Evolutionary conservation across 768 basidiomycete genomes (phyloP).

Genomic region (Suillus decipiens): DNA sequence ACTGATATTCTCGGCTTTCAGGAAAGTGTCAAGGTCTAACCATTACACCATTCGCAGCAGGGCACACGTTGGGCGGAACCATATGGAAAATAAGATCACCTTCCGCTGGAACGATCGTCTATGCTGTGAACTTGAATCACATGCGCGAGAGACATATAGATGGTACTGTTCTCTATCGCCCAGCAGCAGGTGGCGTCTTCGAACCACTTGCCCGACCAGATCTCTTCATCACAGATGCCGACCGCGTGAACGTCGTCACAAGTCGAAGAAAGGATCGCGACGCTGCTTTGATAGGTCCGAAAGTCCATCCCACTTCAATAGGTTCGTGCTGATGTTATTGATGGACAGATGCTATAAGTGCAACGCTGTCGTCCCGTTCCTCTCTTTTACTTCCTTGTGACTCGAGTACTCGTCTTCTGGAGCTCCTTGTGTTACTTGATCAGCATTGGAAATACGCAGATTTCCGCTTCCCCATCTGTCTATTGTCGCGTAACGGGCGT

Average conservation of each 20-base stretch:
- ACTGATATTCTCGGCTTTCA: slow-evolving; percentile 26
- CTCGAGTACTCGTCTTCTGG: slow-evolving; percentile 90
- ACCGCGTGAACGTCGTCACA: slow-evolving; percentile 78
- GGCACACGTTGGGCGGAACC: slow-evolving; percentile 94
- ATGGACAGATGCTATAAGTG: slow-evolving; percentile 77
- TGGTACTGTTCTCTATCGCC: slow-evolving; percentile 83
- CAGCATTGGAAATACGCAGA: slow-evolving; percentile 95
- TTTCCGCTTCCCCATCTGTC: slow-evolving; percentile 85
- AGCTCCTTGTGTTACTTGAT: slow-evolving; percentile 93
- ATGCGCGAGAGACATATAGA: slow-evolving; percentile 95
- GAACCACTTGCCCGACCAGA: slow-evolving; percentile 90
- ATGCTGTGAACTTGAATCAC: slow-evolving; percentile 95
- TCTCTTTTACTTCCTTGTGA: slow-evolving; percentile 92
- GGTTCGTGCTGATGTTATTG: neutral
- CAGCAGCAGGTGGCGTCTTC: slow-evolving; percentile 74
- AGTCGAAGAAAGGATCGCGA: slow-evolving; percentile 91
- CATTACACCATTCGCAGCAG: slow-evolving; percentile 93
- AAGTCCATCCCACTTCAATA: neutral
- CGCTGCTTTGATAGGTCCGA: slow-evolving; percentile 78
- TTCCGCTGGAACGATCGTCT: slow-evolving; percentile 92
- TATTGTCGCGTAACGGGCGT: slow-evolving; percentile 86
- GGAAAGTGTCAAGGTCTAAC: slow-evolving; percentile 92
- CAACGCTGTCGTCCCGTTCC: slow-evolving; percentile 76
- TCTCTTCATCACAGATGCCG: slow-evolving; percentile 90
- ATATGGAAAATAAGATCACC: slow-evolving; percentile 99